phyloP scores from a whole-genome alignment of 2,329 filamentous ascomycete genomes.

The Colletotrichum gloeosporioides region DNA sequence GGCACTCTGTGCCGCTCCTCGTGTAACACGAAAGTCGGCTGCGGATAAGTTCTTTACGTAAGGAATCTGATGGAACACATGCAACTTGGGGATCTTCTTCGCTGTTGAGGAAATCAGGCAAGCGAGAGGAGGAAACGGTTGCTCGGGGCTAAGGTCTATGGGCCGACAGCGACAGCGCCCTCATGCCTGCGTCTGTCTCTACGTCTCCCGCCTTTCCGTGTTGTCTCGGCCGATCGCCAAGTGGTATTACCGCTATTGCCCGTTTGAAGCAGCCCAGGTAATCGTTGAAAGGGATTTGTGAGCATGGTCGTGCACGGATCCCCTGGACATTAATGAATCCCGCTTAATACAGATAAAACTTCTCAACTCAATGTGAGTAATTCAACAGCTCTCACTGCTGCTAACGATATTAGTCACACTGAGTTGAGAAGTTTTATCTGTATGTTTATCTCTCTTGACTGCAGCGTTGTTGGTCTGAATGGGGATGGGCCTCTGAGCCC shows the following conservation, averaged over 20 bases:
- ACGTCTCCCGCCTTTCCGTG: neutral
- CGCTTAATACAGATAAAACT: no score
- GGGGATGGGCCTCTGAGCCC: rapidly evolving
- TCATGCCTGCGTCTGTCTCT: neutral
- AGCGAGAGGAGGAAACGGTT: neutral
- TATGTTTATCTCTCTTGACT: no score
- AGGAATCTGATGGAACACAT: neutral
- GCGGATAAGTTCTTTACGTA: neutral
- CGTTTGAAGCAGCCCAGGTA: neutral
- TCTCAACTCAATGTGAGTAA: no score
- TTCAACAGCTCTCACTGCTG: no score
- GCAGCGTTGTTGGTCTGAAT: no score
- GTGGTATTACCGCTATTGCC: neutral
- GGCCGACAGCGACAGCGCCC: neutral
- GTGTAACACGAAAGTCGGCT: neutral
- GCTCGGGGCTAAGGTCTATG: neutral
- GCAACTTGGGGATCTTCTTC: no score
- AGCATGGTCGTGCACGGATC: no score
- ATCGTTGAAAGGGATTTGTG: neutral
- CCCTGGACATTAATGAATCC: no score
- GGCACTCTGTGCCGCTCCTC: neutral
- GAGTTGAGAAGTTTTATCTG: no score
- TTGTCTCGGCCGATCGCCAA: neutral
- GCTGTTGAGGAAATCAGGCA: neutral
- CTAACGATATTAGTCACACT: no score